These are phyloP conservation scores for Neodidymelliopsis sp. DNA, from an alignment of 2,329 filamentous ascomycete genomes.

Conservation along the genomic window DNA sequence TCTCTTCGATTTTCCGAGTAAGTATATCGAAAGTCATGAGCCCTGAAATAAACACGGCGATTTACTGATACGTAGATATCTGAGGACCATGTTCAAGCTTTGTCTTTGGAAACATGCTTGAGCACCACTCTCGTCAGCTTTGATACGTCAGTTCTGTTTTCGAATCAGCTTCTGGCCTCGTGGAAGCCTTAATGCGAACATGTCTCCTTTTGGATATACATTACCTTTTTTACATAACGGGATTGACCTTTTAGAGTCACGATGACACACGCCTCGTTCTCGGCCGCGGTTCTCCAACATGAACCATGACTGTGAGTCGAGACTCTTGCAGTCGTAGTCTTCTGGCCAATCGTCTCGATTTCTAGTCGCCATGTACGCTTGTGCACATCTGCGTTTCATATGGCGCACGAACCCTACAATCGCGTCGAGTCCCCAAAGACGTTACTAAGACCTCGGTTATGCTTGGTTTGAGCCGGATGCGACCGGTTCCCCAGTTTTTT, in stretches of 20 bases:
- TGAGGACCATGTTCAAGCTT: too few species aligned
- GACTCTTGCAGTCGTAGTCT: background rate
- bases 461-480: constrained; percentile 22
- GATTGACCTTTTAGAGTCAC: too few species aligned
- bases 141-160: too few species aligned
- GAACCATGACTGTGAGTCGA: background rate
- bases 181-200: too few species aligned
- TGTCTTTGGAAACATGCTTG: too few species aligned
- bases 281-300: background rate
- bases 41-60: too few species aligned
- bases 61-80: too few species aligned
- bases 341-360: constrained; percentile 10
- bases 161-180: too few species aligned
- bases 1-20: too few species aligned
- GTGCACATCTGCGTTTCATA: constrained; percentile 10
- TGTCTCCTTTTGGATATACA: background rate
- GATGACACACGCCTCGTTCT: background rate
- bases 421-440: constrained; percentile 26
- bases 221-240: background rate
- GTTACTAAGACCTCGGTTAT: constrained; percentile 30
- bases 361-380: constrained; percentile 5
- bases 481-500: background rate
- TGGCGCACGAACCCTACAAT: background rate
- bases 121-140: too few species aligned
- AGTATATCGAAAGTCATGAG: too few species aligned